Evolutionary conservation across 306 rosid species (phyloP), one percentile per base, ranked within the genome.

Genomic region (Nissolia schottii): DNA sequence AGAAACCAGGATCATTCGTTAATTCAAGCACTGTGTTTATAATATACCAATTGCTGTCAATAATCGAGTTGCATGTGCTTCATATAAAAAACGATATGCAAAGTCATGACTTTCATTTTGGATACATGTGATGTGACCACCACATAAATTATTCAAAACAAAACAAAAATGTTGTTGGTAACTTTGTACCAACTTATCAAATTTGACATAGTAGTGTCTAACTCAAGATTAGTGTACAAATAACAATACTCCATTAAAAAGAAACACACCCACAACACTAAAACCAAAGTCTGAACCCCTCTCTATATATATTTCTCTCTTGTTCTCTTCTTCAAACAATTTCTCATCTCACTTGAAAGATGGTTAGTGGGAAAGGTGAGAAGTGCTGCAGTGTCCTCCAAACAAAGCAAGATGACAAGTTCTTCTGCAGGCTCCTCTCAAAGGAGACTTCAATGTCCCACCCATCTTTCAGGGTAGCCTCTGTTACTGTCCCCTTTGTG

Each of bases 361-460:
- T 83, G 92, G 73, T 76, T 49, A 49, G 76, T 59, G 55, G 73
- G 19, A 84, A 64, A 63, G 31, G 18, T 31, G 80, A 84, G 10
- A 80, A 83, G 58, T 59, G 27, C 5, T 59, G 27, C 5, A 20
- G 14, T 27, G 35, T 81, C 25, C 85, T 90, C 41, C 82, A 82
- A 72, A 83, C 82, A 2, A 76, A 85, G 74, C 84, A 87, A 54
- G 85, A 86, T 22, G 87, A 85, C 82, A 86, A 86, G 48, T 85
- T 87, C 67, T 87, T 85, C 78, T 61, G 89, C 29, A 84, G 86
- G 82, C 87, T 89, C 77, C 68, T 91, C 2, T 86, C 91, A 53
- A 85, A 77, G 68, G 99, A 94, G 51, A 76, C 77, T 74, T 86
- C 98, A 22, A 25, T 79, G 7, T 79, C 93, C 1, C 68, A 80